A percentile compares a stretch with the other conserved stretches of the same genome.
These are phyloP conservation scores for Thelonectria olida DNA, from an alignment of 2,329 filamentous ascomycete genomes.

Conservation along the genomic window DNA sequence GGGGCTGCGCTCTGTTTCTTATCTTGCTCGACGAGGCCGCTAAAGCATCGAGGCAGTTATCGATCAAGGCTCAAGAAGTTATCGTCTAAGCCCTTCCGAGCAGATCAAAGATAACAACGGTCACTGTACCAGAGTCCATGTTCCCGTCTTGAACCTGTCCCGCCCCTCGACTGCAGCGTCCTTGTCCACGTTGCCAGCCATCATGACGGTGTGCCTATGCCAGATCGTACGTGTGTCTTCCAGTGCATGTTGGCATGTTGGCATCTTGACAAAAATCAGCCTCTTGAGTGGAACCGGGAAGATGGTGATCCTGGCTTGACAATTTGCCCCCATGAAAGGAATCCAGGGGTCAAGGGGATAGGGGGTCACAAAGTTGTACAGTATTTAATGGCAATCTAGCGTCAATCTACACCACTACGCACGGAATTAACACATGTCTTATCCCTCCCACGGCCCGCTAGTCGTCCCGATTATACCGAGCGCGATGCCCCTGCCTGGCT, in stretches of 20 bases:
- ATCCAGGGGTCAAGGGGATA: conserved; percentile 23
- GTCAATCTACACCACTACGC: neutral
- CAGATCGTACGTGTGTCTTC: conserved; percentile 34
- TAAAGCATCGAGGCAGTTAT: conserved; percentile 8
- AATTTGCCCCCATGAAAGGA: conserved; percentile 37
- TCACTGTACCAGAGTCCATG: neutral
- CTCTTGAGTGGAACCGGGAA: conserved; percentile 32
- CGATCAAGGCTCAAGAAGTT: neutral
- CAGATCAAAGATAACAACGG: neutral
- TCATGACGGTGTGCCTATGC: conserved; percentile 17
- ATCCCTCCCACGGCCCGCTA: conserved; percentile 27
- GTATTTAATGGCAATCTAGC: neutral
- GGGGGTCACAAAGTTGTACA: conserved; percentile 23
- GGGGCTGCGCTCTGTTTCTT: conserved; percentile 5
- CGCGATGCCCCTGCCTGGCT: conserved; percentile 30
- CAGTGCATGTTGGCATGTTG: conserved; percentile 29
- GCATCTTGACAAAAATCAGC: conserved; percentile 30
- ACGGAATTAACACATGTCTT: conserved; percentile 17
- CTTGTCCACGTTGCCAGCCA: neutral
- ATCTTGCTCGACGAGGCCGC: conserved; percentile 13
- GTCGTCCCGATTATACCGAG: conserved; percentile 38
- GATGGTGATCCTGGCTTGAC: conserved; percentile 32
- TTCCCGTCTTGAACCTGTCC: neutral
- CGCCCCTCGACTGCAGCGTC: neutral
- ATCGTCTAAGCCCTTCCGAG: neutral